Percentiles rank a stretch among this genome's conserved stretches.
phyloP scores from a whole-genome alignment of 306 rosid species.

The Cicer cuneatum region DNA sequence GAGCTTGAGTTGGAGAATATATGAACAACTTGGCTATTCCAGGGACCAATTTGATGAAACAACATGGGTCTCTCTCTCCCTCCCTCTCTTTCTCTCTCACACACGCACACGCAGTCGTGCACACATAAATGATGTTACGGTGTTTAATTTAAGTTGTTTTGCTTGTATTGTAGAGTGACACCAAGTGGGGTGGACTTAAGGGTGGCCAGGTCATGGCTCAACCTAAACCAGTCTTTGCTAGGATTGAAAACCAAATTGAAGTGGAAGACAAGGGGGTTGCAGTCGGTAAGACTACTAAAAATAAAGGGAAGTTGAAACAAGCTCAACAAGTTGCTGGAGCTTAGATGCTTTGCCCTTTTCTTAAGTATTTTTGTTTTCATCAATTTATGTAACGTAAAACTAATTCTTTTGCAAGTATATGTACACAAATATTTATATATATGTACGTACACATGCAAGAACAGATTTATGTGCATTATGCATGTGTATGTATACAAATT shows the following conservation, averaged over 20 bases:
- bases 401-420: conserved; percentile 37
- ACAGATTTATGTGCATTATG: not conserved
- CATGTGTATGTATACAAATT: conserved; percentile 37
- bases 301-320: conserved; percentile 56
- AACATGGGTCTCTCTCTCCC: conserved; percentile 76
- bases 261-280: conserved; percentile 48
- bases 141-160: conserved; percentile 47
- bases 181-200: conserved; percentile 88
- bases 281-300: conserved; percentile 53
- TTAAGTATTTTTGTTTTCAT: conserved; percentile 17
- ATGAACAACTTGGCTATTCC: conserved; percentile 83
- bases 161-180: conserved; percentile 65
- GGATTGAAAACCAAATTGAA: conserved; percentile 75
- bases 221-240: conserved; percentile 80
- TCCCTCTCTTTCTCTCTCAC: conserved; percentile 48
- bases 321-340: conserved; percentile 70
- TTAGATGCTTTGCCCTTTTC: conserved; percentile 36
- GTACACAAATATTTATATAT: conserved; percentile 24
- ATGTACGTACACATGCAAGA: conserved; percentile 32
- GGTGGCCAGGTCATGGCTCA: conserved; percentile 86
- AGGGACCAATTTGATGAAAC: conserved; percentile 72
- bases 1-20: conserved; percentile 83
- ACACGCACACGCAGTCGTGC: not conserved
- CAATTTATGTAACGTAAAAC: conserved; percentile 19
- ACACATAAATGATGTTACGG: not conserved